A percentile compares a stretch with the other conserved stretches of the same genome.
Conservation (phyloP, 2,329 filamentous ascomycete species). For the Colletotrichum musae region DNA sequence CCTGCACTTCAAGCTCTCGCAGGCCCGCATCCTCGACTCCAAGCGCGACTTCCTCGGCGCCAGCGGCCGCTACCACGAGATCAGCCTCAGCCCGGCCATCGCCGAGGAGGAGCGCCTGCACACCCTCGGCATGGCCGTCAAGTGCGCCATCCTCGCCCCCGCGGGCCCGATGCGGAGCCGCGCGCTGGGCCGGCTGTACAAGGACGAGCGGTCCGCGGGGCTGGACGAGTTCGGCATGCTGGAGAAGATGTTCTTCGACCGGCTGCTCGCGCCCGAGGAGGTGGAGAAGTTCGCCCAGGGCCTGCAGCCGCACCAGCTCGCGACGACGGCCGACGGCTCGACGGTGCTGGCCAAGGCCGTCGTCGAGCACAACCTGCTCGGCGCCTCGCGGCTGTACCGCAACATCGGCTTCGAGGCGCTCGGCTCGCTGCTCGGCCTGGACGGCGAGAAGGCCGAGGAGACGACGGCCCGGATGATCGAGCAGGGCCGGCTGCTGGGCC, state of each 20-base stretch:
- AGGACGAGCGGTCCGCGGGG: constrained; percentile 85
- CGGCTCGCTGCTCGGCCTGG: constrained; percentile 82
- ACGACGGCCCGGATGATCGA: constrained; percentile 97
- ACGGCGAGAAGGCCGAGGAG: constrained; percentile 86
- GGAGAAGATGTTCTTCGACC: constrained; percentile 97
- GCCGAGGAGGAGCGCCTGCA: constrained; percentile 88
- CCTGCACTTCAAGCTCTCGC: constrained; percentile 90
- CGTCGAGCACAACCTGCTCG: constrained; percentile 95
- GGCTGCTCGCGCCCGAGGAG: constrained; percentile 84
- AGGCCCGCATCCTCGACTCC: constrained; percentile 93
- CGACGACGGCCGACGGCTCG: constrained; percentile 88
- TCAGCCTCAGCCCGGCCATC: constrained; percentile 84
- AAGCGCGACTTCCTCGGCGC: constrained; percentile 92
- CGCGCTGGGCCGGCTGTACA: constrained; percentile 87
- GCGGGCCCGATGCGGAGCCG: constrained; percentile 89
- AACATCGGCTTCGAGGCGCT: constrained; percentile 85
- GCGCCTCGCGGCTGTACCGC: constrained; percentile 82
- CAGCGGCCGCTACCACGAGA: constrained; percentile 87
- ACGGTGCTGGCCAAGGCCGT: constrained; percentile 95
- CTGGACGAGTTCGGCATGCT: constrained; percentile 88
- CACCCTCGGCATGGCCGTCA: constrained; percentile 88
- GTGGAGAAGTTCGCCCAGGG: constrained; percentile 87
- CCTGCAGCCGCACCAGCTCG: constrained; percentile 89
- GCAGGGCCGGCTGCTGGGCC: constrained; percentile 87
- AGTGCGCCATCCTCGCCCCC: constrained; percentile 92